Evolutionary conservation across 2,329 filamentous ascomycete genomes (phyloP).

Genomic region (Fusarium coicis): DNA sequence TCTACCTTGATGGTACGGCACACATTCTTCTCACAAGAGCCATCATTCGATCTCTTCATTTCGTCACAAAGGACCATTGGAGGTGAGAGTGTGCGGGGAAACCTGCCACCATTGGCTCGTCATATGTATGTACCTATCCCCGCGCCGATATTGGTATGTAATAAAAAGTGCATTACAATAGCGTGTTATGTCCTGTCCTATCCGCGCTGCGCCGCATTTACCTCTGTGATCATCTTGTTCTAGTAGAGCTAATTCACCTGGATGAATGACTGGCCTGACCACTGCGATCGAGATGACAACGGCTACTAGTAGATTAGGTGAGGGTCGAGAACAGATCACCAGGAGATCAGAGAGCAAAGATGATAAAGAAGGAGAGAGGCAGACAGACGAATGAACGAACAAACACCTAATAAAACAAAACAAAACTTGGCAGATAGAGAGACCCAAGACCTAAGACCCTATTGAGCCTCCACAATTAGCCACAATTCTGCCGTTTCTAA

Average conservation of each 20-base stretch:
- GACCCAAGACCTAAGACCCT: too few relatives aligned
- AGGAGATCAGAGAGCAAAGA: neutral
- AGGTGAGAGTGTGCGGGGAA: slow-evolving; percentile 36
- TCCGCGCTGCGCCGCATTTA: neutral
- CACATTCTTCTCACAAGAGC: neutral
- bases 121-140: neutral
- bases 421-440: neutral
- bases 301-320: neutral
- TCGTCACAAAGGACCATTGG: slow-evolving; percentile 18
- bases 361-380: neutral
- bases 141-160: neutral
- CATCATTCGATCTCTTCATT: neutral
- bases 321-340: neutral
- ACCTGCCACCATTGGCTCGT: slow-evolving; percentile 13
- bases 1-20: neutral
- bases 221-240: neutral
- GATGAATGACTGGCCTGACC: neutral
- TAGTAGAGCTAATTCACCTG: neutral
- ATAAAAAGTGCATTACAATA: neutral
- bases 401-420: neutral
- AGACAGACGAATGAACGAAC: neutral
- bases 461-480: neutral
- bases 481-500: slow-evolving; percentile 1
- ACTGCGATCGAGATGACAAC: slow-evolving; percentile 1
- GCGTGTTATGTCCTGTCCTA: neutral